Evolutionary conservation across 768 basidiomycete species (phyloP), one percentile per base, ranked within the genome.

Genomic region (Termitomyces sp.): DNA sequence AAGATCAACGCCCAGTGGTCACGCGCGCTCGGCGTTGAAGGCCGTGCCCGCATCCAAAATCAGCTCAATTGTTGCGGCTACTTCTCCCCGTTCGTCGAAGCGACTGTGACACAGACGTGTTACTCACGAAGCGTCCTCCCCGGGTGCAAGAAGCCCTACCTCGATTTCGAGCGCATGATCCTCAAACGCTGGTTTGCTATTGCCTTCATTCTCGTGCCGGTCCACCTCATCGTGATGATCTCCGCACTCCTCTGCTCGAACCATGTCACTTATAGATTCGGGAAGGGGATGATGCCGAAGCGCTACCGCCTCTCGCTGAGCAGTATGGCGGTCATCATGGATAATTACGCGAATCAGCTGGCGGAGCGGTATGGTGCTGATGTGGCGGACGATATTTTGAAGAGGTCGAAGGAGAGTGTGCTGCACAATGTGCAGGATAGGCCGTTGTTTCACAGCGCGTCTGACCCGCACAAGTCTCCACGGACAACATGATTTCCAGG

Each of bases 241-340:
- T 73, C 79, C 0, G 84, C 79, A 2, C 72, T 93, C 56, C 69
- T 93, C 42, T 93, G 88, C 71, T 81, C 84, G 4, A 90, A 91
- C 72, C 90, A 93, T 65, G 83, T 93, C 69, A 92, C 90, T 49
- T 92, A 92, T 66, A 76, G 91, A 39, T 93, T 93, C 69, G 90
- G 91, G 0, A 93, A 93, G 75, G 91, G 92, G 45, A 85, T 93
- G 84, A 91, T 89, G 81, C 92, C 91, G 24, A 86, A 89, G 76
- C 82, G 85, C 31, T 93, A 94, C 68, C 76, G 89, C 45, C 75
- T 93, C 33, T 84, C 85, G 68, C 72, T 82, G 76, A 80, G 75
- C 58, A 84, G 80, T 49, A 88, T 93, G 83, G 88, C 84, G 0
- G 81, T 87, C 27, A 89, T 94, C 68, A 87, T 93, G 87, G 91